Evolutionary conservation across 2,329 filamentous ascomycete species (phyloP), one percentile per base, ranked within the genome.

Genomic region (Colletotrichum tofieldiae): DNA sequence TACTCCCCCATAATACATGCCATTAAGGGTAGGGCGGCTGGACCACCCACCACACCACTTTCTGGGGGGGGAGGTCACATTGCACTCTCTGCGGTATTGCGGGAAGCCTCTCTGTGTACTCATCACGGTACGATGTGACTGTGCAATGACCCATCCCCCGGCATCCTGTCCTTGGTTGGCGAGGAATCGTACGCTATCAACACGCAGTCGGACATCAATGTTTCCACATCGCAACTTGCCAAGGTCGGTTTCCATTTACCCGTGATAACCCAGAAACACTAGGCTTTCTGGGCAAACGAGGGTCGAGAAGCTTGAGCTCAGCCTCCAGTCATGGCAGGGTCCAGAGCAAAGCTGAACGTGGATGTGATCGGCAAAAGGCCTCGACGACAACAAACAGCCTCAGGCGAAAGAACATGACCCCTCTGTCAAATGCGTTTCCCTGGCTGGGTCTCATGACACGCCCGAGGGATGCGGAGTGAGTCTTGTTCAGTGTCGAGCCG

Each of bases 241-340:
- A 71, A 73, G 62, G 18, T 5, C n/a, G 12, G 37, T 37, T 47
- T 39, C 47, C 45, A 63, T 72, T 71, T 70, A 72, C 35, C 71
- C 71, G 67, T 59, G 56, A 72, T 63, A 62, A 49, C 55, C 41
- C 56, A 29, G 18, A 18, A 39, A 37, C 45, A 63, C 47, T 67
- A 37, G 45, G 54, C 16, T 23, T 20, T 72, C 62, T 70, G 60
- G 70, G 70, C 70, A 56, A 37, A 11, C 51, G 56, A 66, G 49
- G 62, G 37, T 54, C 49, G 29, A 66, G 61, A 73, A 73, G 71
- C 71, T 73, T 73, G 52, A 59, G 58, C 61, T 72, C 61, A 71
- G 67, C 67, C 71, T 67, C 67, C 43, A 23, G 45, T 26, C 43
- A 62, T 72, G 62, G 67, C 71, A 65, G 60, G 54, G 65, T 43